Base-by-base conservation (phyloP, 2,329 filamentous ascomycete genomes). In the Byssoonygena ceratinophila region DNA sequence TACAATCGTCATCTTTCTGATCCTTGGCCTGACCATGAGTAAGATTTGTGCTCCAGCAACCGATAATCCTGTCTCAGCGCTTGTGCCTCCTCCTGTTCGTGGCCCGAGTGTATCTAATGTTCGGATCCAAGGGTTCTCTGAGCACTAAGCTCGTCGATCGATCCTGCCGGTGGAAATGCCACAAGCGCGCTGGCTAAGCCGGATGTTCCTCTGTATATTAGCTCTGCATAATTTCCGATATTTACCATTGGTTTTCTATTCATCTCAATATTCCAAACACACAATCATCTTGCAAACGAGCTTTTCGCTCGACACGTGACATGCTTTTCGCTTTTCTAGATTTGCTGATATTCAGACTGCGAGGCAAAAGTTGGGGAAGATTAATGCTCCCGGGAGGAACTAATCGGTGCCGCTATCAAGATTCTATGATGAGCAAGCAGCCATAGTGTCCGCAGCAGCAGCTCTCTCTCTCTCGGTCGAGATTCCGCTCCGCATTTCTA, bases 201-300 rank as follows among this genome's bases (percentile, higher is more conserved):
- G 0, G 83, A 87, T 60, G 80, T 87, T 0, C 82, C 83, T 0
- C 67, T 87, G 0, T 60, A 84, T 0, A 83, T 87, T 57, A 85
- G 77, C 62, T 75, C 73, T 0, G 71, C 75, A 48, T 84, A 83
- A 57, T 84, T 86, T 50, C 67, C 71, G 0, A 64, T 84, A 55
- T 87, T 87, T 58, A 87, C 87, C 51, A 54, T 81, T 1, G 82
- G 86, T 56, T 61, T 87, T 51, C 67, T 87, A 0, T 61, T 87
- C 32, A 79, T 87, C 41, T 86, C 82, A 0, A 78, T 70, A 1
- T 82, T 84, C 50, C 80, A 83, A 56, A 75, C 81, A 82, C 0
- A 80, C 75, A 0, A 73, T 84, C 57, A 83, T 83, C 46, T 77
- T 76, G 57, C 83, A 88, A 63, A 83, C 80, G 0, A 71, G 71